Evolutionary conservation across 257 asterid species (phyloP), one percentile per base, ranked within the genome.

Genomic region (Nicotiana tomentosiformis): DNA sequence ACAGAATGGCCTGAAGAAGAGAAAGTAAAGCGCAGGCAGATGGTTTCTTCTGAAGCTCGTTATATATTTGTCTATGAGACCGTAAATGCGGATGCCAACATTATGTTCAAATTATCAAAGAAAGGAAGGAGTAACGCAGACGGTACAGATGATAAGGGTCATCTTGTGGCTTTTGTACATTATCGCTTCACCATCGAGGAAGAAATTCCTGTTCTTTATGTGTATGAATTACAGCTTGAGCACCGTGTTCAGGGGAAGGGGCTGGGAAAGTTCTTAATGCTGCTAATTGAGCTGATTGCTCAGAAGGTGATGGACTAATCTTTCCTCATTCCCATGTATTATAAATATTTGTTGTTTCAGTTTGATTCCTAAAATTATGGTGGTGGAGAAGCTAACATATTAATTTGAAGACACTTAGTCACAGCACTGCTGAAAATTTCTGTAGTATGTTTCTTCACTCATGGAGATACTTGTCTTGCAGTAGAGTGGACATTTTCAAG

Each of bases 191-290:
- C 84, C 77, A 49, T 93, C 87, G 99, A 94, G 91, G 98, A 96
- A 90, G 97, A 90, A 85, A 90, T 92, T 57, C 98, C 99, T 4
- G 98, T 96, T 67, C 92, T 96, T 87, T 96, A 96, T 87, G 90
- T 94, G 79, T 96, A 94, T 46, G 99, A 96, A 76, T 87, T 96
- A 82, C 99, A 94, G 91, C 94, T 96, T 70, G 96, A 94, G 86
- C 87, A 85, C 33, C 90, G 53, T 82, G 87, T 90, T 86, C 99
- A 96, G 84, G 98, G 98, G 66, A 96, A 92, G 88, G 99, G 98
- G 58, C 79, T 94, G 20, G 99, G 99, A 39, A 88, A 87, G 43
- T 91, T 88, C 88, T 85, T 96, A 84, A 94, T 96, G 98, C 87
- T 90, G 77, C 81, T 94, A 66, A 89, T 96, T 39, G 97, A 96